Conservation (phyloP, 306 rosid genomes). For the Senna siamea region DNA sequence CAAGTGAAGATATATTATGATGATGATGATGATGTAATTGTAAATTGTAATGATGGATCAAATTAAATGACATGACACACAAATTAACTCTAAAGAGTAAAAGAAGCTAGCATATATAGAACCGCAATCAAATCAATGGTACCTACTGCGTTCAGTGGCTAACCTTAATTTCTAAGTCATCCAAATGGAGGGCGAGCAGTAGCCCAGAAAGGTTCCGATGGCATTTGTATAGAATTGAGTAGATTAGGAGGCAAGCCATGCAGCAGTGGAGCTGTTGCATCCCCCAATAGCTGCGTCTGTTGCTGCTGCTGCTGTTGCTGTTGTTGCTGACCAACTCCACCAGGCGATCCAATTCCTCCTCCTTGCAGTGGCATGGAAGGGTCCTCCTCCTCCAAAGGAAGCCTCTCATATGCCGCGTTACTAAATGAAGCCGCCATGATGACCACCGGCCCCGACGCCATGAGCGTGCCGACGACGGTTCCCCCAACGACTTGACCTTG, state of each 20-base stretch:
- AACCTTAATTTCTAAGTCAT: slow-evolving; percentile 3
- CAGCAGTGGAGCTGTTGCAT: slow-evolving; percentile 62
- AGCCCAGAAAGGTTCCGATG: slow-evolving; percentile 76
- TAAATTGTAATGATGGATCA: no score
- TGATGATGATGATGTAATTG: slow-evolving; percentile 7
- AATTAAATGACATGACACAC: slow-evolving; percentile 15
- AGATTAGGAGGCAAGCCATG: slow-evolving; percentile 85
- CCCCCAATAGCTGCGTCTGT: slow-evolving; percentile 60
- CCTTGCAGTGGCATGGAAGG: slow-evolving; percentile 58
- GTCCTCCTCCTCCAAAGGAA: slow-evolving; percentile 90
- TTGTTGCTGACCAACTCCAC: slow-evolving; percentile 51
- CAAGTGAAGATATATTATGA: slow-evolving; percentile 24
- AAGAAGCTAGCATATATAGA: neutral
- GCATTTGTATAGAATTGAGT: slow-evolving; percentile 84
- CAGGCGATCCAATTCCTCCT: slow-evolving; percentile 65
- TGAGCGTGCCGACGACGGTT: slow-evolving; percentile 72
- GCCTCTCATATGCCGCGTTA: slow-evolving; percentile 96
- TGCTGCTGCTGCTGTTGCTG: no score
- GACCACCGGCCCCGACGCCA: slow-evolving; percentile 89
- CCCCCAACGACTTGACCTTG: slow-evolving; percentile 98
- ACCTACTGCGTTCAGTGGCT: neutral
- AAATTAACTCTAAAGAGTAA: neutral
- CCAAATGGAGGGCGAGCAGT: slow-evolving; percentile 80
- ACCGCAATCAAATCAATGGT: no score
- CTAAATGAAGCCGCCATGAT: slow-evolving; percentile 96